Percentiles rank a stretch among this genome's conserved stretches.
Conservation (phyloP, 23 red algal species). For the Chondrus crispus region DNA sequence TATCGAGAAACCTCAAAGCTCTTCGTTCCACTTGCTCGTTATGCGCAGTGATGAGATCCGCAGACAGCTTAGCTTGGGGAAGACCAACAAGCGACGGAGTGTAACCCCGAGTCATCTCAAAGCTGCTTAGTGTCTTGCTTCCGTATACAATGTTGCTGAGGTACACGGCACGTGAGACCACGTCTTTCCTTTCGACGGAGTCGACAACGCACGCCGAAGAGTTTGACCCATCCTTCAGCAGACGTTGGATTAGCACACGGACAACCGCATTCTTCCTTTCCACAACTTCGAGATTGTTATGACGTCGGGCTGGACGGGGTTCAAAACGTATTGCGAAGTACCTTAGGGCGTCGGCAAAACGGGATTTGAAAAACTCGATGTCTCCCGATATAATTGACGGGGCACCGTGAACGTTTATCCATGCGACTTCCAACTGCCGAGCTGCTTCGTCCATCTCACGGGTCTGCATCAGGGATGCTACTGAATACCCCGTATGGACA, state of each 20-base stretch:
- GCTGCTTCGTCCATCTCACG: neutral
- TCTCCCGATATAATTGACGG: neutral
- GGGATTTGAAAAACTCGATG: neutral
- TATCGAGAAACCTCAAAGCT: neutral
- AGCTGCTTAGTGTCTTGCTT: neutral
- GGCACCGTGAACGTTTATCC: neutral
- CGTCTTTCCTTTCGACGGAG: too few relatives aligned
- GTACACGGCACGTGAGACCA: neutral
- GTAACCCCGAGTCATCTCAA: neutral
- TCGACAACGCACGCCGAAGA: too few relatives aligned
- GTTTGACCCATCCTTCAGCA: neutral
- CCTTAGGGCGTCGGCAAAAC: neutral
- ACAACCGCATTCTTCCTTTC: neutral
- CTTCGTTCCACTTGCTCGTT: neutral
- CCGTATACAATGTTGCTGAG: conserved; percentile 14
- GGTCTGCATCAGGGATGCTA: neutral
- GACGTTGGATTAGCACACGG: neutral
- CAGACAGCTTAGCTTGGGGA: neutral
- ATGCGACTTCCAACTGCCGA: neutral
- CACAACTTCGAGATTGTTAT: conserved; percentile 16
- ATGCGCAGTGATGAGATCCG: neutral
- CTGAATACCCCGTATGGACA: neutral
- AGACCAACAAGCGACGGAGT: neutral
- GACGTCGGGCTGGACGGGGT: neutral
- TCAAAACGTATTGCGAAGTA: neutral